A percentile compares a stretch with the other conserved stretches of the same genome.
These are phyloP conservation scores for Trypanosoma brucei DNA, from an alignment of 208 protist genomes.

Conservation along the genomic window DNA sequence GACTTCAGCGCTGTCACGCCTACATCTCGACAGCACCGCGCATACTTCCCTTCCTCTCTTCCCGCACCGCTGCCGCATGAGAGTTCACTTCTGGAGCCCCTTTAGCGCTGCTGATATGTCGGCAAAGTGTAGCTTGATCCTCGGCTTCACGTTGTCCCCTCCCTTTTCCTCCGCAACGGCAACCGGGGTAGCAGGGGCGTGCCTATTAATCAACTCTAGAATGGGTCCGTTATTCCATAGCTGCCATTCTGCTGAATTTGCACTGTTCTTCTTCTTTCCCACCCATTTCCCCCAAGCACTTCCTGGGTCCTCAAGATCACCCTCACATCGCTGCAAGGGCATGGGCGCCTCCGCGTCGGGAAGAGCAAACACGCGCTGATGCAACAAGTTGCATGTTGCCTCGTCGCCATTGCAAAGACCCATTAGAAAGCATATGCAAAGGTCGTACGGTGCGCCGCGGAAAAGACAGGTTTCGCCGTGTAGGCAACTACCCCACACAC, in stretches of 20 bases:
- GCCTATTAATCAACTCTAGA: slow-evolving; percentile 43
- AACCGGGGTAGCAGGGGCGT: slow-evolving; percentile 25
- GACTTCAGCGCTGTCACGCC: too few species aligned
- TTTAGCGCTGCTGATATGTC: slow-evolving; percentile 59
- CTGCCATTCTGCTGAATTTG: slow-evolving; percentile 81
- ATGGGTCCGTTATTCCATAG: slow-evolving; percentile 76
- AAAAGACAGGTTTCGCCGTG: slow-evolving; percentile 75
- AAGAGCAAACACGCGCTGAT: slow-evolving; percentile 34
- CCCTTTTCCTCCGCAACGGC: slow-evolving; percentile 1
- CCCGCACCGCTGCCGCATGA: not conserved
- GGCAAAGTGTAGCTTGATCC: slow-evolving; percentile 42
- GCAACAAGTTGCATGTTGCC: slow-evolving; percentile 9
- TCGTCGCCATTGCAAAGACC: slow-evolving; percentile 45
- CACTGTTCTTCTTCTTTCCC: slow-evolving; percentile 44
- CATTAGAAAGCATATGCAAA: slow-evolving; percentile 78
- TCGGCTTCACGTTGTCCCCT: slow-evolving; percentile 1
- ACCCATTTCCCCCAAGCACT: slow-evolving; percentile 63
- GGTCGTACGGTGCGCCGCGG: slow-evolving; percentile 54
- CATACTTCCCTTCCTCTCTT: not conserved
- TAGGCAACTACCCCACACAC: slow-evolving; percentile 67
- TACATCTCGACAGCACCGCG: too few species aligned
- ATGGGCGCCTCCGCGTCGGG: slow-evolving; percentile 25
- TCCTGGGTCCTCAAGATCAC: slow-evolving; percentile 11
- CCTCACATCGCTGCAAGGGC: slow-evolving; percentile 23
- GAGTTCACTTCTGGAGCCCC: slow-evolving; percentile 32